phyloP scores from a whole-genome alignment of 768 basidiomycete genomes.

The Phlebiopsis gigantea region DNA sequence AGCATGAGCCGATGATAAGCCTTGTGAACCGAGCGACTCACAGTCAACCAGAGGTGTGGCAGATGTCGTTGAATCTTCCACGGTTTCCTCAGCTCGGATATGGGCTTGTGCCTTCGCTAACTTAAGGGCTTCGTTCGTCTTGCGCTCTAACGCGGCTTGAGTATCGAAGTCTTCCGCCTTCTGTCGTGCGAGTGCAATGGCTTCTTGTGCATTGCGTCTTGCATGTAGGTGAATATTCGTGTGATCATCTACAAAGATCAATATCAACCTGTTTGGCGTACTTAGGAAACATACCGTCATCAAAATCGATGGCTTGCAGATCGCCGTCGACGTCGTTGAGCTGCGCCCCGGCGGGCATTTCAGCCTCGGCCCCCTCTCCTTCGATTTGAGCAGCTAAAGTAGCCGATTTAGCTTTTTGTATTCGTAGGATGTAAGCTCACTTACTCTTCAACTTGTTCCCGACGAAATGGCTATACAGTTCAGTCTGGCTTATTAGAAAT shows the following conservation, averaged over 20 bases:
- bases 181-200: constrained; percentile 70
- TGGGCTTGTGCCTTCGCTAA: constrained; percentile 53
- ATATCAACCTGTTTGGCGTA: constrained; percentile 1
- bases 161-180: constrained; percentile 84
- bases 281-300: constrained; percentile 59
- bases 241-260: constrained; percentile 61
- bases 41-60: constrained; percentile 62
- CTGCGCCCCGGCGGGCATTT: constrained; percentile 52
- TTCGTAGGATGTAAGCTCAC: constrained; percentile 21
- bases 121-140: constrained; percentile 72
- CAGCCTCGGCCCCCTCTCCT: constrained; percentile 42
- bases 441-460: constrained; percentile 91
- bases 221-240: constrained; percentile 85
- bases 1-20: neutral
- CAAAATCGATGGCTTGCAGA: constrained; percentile 81
- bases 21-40: constrained; percentile 36
- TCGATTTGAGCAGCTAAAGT: constrained; percentile 69
- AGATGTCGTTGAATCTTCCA: constrained; percentile 17
- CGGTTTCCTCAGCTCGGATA: constrained; percentile 35
- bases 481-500: constrained; percentile 97
- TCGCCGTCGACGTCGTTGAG: constrained; percentile 39
- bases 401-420: constrained; percentile 12
- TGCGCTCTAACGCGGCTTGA: constrained; percentile 74
- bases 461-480: constrained; percentile 98
- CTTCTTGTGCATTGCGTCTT: constrained; percentile 83